Conservation (phyloP, 1,284 basidiomycete genomes). For the Ustilago cynodontis region DNA sequence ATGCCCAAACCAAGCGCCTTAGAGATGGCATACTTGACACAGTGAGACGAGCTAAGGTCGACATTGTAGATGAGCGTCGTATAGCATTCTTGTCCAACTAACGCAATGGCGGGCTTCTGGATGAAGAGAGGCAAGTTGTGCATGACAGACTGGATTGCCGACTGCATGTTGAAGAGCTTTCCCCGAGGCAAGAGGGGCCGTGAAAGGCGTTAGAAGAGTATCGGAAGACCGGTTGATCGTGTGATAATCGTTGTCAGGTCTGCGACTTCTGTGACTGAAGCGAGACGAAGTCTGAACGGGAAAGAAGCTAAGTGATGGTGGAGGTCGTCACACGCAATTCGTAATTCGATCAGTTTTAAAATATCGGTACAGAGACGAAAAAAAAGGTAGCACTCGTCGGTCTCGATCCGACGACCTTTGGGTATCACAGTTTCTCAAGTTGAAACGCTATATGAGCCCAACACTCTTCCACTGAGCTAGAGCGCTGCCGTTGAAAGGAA, state of each 20-base stretch:
- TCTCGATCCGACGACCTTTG: constrained; percentile 62
- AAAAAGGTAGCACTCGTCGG: constrained; percentile 57
- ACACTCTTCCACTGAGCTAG: constrained; percentile 55
- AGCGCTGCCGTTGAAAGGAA: constrained; percentile 26
- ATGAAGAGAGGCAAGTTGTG: constrained; percentile 81
- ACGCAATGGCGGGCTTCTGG: constrained; percentile 80
- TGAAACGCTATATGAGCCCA: constrained; percentile 56
- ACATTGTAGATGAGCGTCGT: constrained; percentile 88
- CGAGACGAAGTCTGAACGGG: not conserved
- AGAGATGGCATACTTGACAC: constrained; percentile 89
- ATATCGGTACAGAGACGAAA: no score
- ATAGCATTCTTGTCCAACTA: constrained; percentile 89
- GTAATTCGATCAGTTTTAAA: no score
- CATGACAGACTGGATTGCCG: constrained; percentile 71
- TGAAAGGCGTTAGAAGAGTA: not conserved
- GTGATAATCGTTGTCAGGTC: no score
- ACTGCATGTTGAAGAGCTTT: constrained; percentile 69
- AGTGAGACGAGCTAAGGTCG: constrained; percentile 82
- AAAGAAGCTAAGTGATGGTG: not conserved
- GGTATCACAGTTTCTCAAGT: constrained; percentile 38
- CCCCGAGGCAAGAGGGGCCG: no score
- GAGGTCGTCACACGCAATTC: no score
- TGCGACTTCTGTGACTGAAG: not conserved
- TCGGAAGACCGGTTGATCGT: not conserved
- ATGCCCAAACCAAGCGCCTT: constrained; percentile 93